Percentiles rank a stretch among this genome's conserved stretches.
phyloP scores from a whole-genome alignment of 176 grass and related monocot genomes.

The Musa acuminata region DNA sequence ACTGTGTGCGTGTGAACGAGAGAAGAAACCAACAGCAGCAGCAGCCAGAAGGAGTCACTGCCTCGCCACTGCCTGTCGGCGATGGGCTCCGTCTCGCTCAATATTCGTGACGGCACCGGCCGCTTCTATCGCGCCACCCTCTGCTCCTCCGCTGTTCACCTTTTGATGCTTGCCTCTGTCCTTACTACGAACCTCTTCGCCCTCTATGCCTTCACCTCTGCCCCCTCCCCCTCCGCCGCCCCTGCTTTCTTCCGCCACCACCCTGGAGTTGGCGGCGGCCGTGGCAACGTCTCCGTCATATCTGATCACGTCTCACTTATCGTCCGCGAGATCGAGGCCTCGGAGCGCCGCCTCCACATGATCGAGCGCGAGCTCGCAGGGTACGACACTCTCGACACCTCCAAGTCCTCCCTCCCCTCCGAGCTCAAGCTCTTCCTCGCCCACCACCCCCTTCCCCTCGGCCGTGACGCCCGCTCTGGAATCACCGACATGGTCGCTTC shows the following conservation, averaged over 20 bases:
- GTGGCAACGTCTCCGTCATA: slow-evolving; percentile 25
- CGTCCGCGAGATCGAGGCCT: slow-evolving; percentile 66
- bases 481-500: slow-evolving; percentile 84
- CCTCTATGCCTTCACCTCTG: slow-evolving; percentile 62
- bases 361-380: slow-evolving; percentile 32
- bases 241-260: not conserved
- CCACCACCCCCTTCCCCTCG: slow-evolving; percentile 62
- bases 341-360: slow-evolving; percentile 32
- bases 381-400: slow-evolving; percentile 23
- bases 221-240: not conserved
- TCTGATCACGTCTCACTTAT: slow-evolving; percentile 68
- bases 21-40: not conserved
- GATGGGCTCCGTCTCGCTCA: slow-evolving; percentile 85
- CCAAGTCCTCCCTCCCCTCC: slow-evolving; percentile 20
- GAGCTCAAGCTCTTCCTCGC: slow-evolving; percentile 62
- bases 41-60: not conserved
- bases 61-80: not conserved
- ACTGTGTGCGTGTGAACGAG: not conserved
- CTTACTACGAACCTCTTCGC: slow-evolving; percentile 83
- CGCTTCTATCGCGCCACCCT: slow-evolving; percentile 33
- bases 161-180: slow-evolving; percentile 71
- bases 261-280: not conserved
- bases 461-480: slow-evolving; percentile 73
- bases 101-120: slow-evolving; percentile 41
- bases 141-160: slow-evolving; percentile 52